A percentile compares a stretch with the other conserved stretches of the same genome.
Conservation (phyloP, 202 grass and related monocot genomes). For the Zoysia matrella region DNA sequence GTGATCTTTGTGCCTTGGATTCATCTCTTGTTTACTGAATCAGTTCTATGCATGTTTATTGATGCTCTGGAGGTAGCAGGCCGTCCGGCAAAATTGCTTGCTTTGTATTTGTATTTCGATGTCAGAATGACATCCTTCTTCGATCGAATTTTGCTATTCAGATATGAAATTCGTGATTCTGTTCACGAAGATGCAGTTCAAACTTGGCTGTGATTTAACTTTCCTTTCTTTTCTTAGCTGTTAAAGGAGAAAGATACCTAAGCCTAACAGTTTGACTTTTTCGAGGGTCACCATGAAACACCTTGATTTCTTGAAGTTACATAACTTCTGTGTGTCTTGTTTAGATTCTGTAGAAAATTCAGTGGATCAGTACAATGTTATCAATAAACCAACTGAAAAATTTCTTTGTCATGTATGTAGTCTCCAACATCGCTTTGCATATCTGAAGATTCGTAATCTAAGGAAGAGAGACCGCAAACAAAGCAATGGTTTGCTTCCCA, state of each 20-base stretch:
- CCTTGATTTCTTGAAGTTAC: slow-evolving; percentile 15
- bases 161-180: background rate
- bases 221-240: background rate
- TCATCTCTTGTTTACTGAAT: slow-evolving; percentile 33
- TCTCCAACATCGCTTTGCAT: background rate
- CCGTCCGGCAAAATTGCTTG: slow-evolving; percentile 7
- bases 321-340: background rate
- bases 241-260: background rate
- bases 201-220: background rate
- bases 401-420: slow-evolving; percentile 31
- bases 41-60: background rate
- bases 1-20: slow-evolving; percentile 7
- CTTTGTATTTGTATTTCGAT: background rate
- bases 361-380: background rate
- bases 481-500: slow-evolving; percentile 60
- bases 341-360: background rate
- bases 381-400: background rate
- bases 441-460: slow-evolving; percentile 11
- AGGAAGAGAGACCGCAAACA: slow-evolving; percentile 2
- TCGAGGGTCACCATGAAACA: background rate
- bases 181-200: background rate
- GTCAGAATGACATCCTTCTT: slow-evolving; percentile 4
- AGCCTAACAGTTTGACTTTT: background rate
- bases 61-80: background rate
- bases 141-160: background rate